A percentile compares a stretch with the other conserved stretches of the same genome.
Evolutionary conservation across 257 asterid species (phyloP).

Genomic region (Mitragyna speciosa): DNA sequence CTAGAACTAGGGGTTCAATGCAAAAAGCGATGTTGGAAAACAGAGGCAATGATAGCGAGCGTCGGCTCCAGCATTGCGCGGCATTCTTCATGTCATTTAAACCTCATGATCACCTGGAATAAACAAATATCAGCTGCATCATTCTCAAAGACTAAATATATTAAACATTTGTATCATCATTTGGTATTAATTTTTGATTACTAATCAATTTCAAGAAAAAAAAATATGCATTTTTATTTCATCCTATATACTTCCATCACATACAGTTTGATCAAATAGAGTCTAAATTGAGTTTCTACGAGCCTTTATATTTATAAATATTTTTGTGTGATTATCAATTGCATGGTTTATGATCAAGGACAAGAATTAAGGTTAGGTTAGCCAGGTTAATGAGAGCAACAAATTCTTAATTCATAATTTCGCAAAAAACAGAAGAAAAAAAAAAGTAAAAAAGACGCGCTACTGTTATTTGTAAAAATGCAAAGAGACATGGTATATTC

Average conservation of each 20-base stretch:
- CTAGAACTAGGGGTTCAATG: not conserved
- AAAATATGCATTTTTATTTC: too few relatives aligned
- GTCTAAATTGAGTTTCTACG: not conserved
- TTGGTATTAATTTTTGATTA: not conserved
- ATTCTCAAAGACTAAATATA: not conserved
- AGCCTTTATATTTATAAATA: too few relatives aligned
- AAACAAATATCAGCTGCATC: not conserved
- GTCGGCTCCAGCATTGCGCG: constrained; percentile 12
- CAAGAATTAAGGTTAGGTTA: too few relatives aligned
- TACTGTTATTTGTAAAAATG: too few relatives aligned
- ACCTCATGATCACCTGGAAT: constrained; percentile 28
- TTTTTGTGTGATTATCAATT: too few relatives aligned
- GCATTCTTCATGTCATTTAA: constrained; percentile 23
- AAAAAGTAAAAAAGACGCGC: too few relatives aligned
- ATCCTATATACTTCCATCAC: not conserved
- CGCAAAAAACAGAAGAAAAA: too few relatives aligned
- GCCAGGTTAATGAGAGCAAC: too few relatives aligned
- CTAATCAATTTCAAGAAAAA: not conserved
- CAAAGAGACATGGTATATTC: not conserved
- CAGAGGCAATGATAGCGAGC: constrained; percentile 4
- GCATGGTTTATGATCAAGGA: too few relatives aligned
- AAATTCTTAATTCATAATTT: too few relatives aligned
- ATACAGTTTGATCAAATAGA: too few relatives aligned
- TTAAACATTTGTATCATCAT: not conserved
- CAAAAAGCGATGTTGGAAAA: not conserved